Base-by-base conservation (phyloP, 202 grass and related monocot genomes). In the Saccharum hybrid region DNA sequence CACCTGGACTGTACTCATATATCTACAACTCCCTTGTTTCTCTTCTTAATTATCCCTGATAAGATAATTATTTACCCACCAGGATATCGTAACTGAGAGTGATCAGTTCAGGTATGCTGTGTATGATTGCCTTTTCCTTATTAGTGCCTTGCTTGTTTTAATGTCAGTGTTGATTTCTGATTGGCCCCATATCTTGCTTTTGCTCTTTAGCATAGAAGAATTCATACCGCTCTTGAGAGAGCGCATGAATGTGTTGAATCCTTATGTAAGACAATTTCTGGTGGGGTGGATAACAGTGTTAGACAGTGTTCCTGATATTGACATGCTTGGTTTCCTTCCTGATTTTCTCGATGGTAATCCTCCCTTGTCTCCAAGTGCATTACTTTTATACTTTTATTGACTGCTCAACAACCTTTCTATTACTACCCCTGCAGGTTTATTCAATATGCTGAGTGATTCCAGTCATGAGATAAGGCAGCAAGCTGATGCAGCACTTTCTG, bases 271-370 rank as follows among this genome's bases (percentile, higher is more conserved):
- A 8, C 97, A 99, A 88, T 99, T 99, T 88, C 88, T 99, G 93
- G 97, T 99, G 63, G 97, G 97, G 16, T 99, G 97, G 97, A 99
- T 99, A 72, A 96, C 97, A 64, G 97, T 99, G 66, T 81, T 99
- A 84, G 97, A 99, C 84, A 96, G 93, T 86, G 97, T 99, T 45
- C 97, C 97, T 86, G 97, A 99, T 91, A 99, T 99, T 86, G 97
- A 99, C 81, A 99, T 99, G 97, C 97, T 99, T 84, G 93, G 97
- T 86, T 99, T 99, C 78, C 93, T 99, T 76, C 97, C 97, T 76
- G 97, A 99, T 94, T 99, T 99, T 88, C 97, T 99, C 49, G 97
- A 99, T 84, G 97, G 97, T 97, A 94, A 91, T 68, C 11, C 54
- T 84, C 83, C n/a, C 26, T 80, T 83, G 45, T 78, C 21, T 67